Conservation (phyloP, 495 filamentous ascomycete species). For the Penicillium argentinense region DNA sequence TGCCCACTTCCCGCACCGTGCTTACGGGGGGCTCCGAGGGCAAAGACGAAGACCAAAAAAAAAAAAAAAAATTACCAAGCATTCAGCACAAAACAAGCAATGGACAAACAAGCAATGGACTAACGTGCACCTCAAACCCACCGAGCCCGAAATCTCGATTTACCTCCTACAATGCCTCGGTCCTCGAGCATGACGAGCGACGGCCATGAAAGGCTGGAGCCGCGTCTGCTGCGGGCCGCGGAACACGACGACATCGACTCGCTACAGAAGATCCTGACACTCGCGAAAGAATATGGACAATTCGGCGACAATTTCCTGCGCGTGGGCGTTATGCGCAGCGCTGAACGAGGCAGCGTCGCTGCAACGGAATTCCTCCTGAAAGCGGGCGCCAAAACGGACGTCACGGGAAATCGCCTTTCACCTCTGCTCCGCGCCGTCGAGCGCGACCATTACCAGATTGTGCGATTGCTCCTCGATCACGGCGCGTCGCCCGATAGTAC, state of each 20-base stretch:
- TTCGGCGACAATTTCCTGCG: slow-evolving; percentile 51
- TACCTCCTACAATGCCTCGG: slow-evolving; percentile 25
- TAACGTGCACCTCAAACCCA: background rate
- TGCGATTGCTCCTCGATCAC: slow-evolving; percentile 43
- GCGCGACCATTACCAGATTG: slow-evolving; percentile 47
- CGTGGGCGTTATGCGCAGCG: slow-evolving; percentile 49
- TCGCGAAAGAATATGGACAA: slow-evolving; percentile 42
- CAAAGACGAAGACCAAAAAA: background rate
- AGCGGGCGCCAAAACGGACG: slow-evolving; percentile 46
- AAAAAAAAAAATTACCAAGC: background rate
- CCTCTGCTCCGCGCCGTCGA: slow-evolving; percentile 54
- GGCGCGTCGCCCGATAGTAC: slow-evolving; percentile 39
- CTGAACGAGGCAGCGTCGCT: slow-evolving; percentile 44
- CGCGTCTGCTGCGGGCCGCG: slow-evolving; percentile 51
- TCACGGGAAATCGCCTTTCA: slow-evolving; percentile 36
- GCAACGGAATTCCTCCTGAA: slow-evolving; percentile 48
- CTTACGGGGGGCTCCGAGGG: background rate
- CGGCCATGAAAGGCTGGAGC: slow-evolving; percentile 50
- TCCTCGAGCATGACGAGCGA: slow-evolving; percentile 45
- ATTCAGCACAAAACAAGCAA: background rate
- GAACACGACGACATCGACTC: slow-evolving; percentile 42
- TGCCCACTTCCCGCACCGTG: background rate
- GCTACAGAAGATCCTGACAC: slow-evolving; percentile 36
- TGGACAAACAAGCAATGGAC: slow-evolving; percentile 6
- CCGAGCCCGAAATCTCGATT: background rate